Evolutionary conservation across 169 alveolate genomes (phyloP).

Genomic region (Plasmodium yoelii): DNA sequence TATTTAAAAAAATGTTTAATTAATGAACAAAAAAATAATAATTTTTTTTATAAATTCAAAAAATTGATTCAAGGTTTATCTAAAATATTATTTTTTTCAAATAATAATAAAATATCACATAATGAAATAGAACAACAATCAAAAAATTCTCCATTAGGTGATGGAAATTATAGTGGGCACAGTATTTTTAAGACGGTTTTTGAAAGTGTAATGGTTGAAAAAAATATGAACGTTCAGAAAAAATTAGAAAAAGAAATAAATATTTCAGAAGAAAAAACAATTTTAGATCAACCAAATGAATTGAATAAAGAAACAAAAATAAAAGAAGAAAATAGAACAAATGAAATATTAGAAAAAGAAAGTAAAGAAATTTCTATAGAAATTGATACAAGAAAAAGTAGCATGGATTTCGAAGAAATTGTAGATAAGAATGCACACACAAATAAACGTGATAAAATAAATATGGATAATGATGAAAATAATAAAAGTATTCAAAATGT

Average conservation of each 20-base stretch:
- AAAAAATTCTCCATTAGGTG: not conserved
- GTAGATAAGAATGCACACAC: not conserved
- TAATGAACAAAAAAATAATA: conserved; percentile 15
- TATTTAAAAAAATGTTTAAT: conserved; percentile 7
- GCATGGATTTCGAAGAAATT: too few relatives aligned
- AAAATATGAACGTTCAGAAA: not conserved
- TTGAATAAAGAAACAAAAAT: not conserved
- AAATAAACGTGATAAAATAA: not conserved
- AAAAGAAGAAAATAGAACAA: not conserved
- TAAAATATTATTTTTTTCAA: conserved; percentile 12
- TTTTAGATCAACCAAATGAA: not conserved
- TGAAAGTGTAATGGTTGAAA: conserved; percentile 1
- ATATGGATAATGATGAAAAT: not conserved
- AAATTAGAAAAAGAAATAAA: not conserved
- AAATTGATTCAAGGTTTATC: conserved; percentile 14
- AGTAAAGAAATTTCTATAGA: not conserved
- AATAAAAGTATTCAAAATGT: not conserved
- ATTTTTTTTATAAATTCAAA: conserved; percentile 20
- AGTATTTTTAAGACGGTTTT: conserved; percentile 40
- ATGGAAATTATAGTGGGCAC: not conserved
- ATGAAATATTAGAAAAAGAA: not conserved
- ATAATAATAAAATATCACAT: not conserved
- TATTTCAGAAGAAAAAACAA: not conserved
- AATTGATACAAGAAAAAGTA: not conserved
- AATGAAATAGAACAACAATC: not conserved